A percentile compares a stretch with the other conserved stretches of the same genome.
These are phyloP conservation scores for Suhomyces faveliae DNA, from an alignment of 805 yeast species.

Conservation along the genomic window DNA sequence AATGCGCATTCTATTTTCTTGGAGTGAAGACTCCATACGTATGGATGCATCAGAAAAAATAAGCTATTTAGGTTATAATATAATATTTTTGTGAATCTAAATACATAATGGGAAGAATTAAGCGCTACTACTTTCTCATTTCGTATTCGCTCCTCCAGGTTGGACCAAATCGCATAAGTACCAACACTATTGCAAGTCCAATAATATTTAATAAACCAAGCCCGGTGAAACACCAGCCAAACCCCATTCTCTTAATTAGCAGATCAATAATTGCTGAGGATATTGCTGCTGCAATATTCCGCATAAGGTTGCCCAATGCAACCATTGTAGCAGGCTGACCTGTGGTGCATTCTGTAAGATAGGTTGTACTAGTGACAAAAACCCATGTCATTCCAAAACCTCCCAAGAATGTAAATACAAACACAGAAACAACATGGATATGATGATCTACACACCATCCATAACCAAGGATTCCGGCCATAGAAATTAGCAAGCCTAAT, in stretches of 20 bases:
- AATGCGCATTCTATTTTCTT: not conserved
- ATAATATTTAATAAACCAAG: conserved; percentile 33
- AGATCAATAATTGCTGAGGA: conserved; percentile 47
- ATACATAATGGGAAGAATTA: no score
- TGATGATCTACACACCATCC: conserved; percentile 51
- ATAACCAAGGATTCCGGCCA: conserved; percentile 47
- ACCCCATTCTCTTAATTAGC: conserved; percentile 36
- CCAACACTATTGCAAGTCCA: conserved; percentile 16
- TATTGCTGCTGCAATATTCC: conserved; percentile 55
- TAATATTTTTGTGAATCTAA: no score
- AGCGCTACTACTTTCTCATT: not conserved
- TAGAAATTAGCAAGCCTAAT: conserved; percentile 42
- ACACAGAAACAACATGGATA: conserved; percentile 37
- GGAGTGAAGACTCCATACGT: no score
- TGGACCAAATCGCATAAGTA: conserved; percentile 22
- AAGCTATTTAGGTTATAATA: not conserved
- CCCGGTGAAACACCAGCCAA: conserved; percentile 57
- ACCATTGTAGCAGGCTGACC: conserved; percentile 53
- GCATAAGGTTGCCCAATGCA: conserved; percentile 51
- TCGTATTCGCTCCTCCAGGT: conserved; percentile 21
- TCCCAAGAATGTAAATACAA: conserved; percentile 43
- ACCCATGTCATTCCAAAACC: conserved; percentile 60
- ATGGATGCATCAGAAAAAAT: not conserved
- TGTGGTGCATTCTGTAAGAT: conserved; percentile 49
- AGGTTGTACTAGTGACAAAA: conserved; percentile 52